Conservation (phyloP, 2,329 filamentous ascomycete genomes). For the Karstenula rhodostoma region DNA sequence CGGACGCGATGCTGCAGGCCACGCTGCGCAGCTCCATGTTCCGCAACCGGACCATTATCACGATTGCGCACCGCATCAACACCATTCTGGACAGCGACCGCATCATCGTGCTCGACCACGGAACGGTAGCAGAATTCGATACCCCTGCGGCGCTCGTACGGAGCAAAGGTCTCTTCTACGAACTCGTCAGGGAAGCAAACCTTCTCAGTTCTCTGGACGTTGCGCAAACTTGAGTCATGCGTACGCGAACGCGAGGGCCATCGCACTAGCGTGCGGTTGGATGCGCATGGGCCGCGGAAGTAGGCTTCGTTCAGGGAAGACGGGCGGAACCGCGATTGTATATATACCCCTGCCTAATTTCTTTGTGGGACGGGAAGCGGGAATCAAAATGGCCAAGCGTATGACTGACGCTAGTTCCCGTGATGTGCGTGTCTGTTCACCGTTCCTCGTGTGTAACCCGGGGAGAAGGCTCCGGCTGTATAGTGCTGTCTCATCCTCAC, state of each 20-base stretch:
- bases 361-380: conserved; percentile 4
- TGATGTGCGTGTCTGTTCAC: background rate
- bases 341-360: conserved; percentile 2
- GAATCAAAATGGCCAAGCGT: background rate
- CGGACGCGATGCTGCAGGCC: conserved; percentile 70
- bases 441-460: background rate
- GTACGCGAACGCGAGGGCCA: background rate
- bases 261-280: too few relatives aligned
- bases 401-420: background rate
- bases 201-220: conserved; percentile 58
- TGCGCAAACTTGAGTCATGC: conserved; percentile 23
- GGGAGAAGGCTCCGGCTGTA: background rate
- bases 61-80: conserved; percentile 97
- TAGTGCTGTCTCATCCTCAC: conserved; percentile 4
- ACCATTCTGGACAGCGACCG: conserved; percentile 90
- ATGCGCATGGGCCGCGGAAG: background rate
- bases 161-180: conserved; percentile 81
- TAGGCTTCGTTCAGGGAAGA: background rate
- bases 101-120: conserved; percentile 91
- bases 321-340: conserved; percentile 10
- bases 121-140: conserved; percentile 91
- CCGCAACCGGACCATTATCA: conserved; percentile 93
- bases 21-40: conserved; percentile 74
- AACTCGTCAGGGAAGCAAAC: conserved; percentile 90
- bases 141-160: conserved; percentile 80